phyloP scores from a whole-genome alignment of 345 rosid species.

The Laguncularia racemosa region DNA sequence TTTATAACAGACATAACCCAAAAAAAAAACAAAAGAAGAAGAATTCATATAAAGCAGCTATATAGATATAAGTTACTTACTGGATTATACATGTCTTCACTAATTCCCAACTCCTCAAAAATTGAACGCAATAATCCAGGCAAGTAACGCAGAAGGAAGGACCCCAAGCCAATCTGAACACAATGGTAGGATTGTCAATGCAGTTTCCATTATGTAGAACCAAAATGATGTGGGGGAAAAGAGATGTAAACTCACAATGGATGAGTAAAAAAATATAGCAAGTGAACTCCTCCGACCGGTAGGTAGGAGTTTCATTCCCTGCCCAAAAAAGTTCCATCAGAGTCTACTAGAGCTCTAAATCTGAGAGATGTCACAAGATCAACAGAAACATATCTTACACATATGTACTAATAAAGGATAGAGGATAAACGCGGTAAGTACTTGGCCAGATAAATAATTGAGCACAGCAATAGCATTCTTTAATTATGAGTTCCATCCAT shows the following conservation, averaged over 20 bases:
- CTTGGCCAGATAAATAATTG: too few species aligned
- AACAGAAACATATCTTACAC: too few species aligned
- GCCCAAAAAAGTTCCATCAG: slow-evolving; percentile 12
- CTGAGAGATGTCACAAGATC: not conserved
- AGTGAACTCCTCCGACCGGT: slow-evolving; percentile 79
- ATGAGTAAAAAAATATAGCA: slow-evolving; percentile 72
- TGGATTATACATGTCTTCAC: slow-evolving; percentile 96
- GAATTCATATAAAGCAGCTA: slow-evolving; percentile 4
- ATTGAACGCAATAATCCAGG: slow-evolving; percentile 53
- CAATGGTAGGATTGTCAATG: slow-evolving; percentile 1
- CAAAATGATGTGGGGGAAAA: not conserved
- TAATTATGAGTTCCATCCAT: too few species aligned
- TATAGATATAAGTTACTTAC: slow-evolving; percentile 64
- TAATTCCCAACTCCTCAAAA: slow-evolving; percentile 73
- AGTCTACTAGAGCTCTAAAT: not conserved
- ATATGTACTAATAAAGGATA: too few species aligned
- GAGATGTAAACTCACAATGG: slow-evolving; percentile 42
- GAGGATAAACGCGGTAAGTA: too few species aligned
- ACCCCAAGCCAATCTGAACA: slow-evolving; percentile 77
- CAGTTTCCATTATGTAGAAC: slow-evolving; percentile 3
- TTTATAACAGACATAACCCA: too few species aligned
- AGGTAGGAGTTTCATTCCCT: slow-evolving; percentile 96
- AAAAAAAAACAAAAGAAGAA: not conserved
- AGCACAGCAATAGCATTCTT: too few species aligned
- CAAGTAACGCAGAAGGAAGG: slow-evolving; percentile 71